phyloP scores from a whole-genome alignment of 257 asterid species.

The Scutellaria galericulata region DNA sequence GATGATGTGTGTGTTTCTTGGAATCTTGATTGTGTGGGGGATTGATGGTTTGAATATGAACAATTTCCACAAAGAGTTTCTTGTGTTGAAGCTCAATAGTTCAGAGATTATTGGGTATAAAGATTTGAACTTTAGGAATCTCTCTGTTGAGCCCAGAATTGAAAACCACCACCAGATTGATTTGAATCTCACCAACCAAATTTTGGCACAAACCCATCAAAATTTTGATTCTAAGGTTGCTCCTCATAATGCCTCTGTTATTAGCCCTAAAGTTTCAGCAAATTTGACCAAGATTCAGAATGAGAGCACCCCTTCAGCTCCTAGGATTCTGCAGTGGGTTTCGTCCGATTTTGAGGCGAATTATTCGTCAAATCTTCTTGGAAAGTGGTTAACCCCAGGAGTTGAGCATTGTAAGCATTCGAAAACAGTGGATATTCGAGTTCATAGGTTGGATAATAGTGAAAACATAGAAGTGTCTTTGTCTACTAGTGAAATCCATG shows the following conservation, averaged over 20 bases:
- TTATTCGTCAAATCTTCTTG: slow-evolving; percentile 59
- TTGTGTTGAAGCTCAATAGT: slow-evolving; percentile 43
- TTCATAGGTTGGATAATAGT: slow-evolving; percentile 52
- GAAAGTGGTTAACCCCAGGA: slow-evolving; percentile 58
- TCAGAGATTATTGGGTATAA: slow-evolving; percentile 27
- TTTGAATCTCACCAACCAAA: slow-evolving; percentile 39
- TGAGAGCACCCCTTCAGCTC: slow-evolving; percentile 17
- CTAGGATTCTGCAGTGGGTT: slow-evolving; percentile 56
- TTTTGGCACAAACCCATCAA: slow-evolving; percentile 37
- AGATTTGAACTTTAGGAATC: slow-evolving; percentile 50
- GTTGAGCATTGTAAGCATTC: slow-evolving; percentile 72
- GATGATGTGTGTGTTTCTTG: slow-evolving; percentile 58
- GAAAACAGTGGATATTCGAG: slow-evolving; percentile 55
- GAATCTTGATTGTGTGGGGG: slow-evolving; percentile 64
- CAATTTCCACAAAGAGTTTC: slow-evolving; percentile 49
- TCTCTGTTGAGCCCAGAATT: slow-evolving; percentile 28
- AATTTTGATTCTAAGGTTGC: slow-evolving; percentile 29
- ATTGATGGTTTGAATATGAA: slow-evolving; percentile 53
- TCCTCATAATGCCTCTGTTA: slow-evolving; percentile 38
- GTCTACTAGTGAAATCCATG: slow-evolving; percentile 66
- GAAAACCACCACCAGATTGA: slow-evolving; percentile 32
- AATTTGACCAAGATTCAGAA: slow-evolving; percentile 26
- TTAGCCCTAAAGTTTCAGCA: slow-evolving; percentile 31
- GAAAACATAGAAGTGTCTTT: slow-evolving; percentile 38
- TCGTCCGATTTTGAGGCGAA: slow-evolving; percentile 60